Percentiles rank a stretch among this genome's conserved stretches.
Conservation (phyloP, 1,284 basidiomycete species). For the Malassezia sympodialis region DNA sequence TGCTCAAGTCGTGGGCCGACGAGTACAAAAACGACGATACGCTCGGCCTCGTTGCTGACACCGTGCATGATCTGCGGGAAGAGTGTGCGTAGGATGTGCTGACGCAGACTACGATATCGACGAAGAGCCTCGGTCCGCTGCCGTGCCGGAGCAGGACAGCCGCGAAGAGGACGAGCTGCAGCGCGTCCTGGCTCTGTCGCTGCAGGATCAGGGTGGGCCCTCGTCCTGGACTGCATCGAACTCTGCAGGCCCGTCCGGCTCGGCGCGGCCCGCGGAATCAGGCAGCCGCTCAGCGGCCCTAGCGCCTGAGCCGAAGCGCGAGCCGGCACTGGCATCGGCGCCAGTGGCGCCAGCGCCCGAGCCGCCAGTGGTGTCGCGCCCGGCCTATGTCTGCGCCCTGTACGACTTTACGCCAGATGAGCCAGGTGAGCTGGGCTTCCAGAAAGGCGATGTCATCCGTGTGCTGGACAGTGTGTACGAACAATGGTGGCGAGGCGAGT, state of each 20-base stretch:
- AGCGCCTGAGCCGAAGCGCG: not conserved
- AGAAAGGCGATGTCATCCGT: conserved; percentile 87
- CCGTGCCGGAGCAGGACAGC: conserved; percentile 25
- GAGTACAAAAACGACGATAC: conserved; percentile 65
- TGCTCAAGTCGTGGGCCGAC: conserved; percentile 73
- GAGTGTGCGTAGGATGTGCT: conserved; percentile 55
- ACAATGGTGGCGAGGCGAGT: conserved; percentile 96
- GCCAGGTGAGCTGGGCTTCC: conserved; percentile 80
- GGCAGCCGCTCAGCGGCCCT: not conserved
- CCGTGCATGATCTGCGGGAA: conserved; percentile 67
- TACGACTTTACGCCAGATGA: conserved; percentile 83
- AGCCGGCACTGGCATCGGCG: conserved; percentile 15
- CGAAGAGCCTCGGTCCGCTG: conserved; percentile 9
- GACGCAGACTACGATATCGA: conserved; percentile 22
- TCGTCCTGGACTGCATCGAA: not conserved
- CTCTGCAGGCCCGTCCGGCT: not conserved
- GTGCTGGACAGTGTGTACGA: conserved; percentile 90
- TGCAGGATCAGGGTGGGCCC: conserved; percentile 32
- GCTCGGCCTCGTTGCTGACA: conserved; percentile 82
- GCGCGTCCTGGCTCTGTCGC: conserved; percentile 38
- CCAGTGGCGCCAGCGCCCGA: conserved; percentile 44
- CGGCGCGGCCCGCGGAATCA: not conserved
- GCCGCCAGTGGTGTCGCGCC: conserved; percentile 37
- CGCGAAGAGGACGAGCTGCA: conserved; percentile 46
- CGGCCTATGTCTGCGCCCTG: conserved; percentile 63